A percentile compares a stretch with the other conserved stretches of the same genome.
Conservation (phyloP, 257 asterid species). For the Lantana camara region DNA sequence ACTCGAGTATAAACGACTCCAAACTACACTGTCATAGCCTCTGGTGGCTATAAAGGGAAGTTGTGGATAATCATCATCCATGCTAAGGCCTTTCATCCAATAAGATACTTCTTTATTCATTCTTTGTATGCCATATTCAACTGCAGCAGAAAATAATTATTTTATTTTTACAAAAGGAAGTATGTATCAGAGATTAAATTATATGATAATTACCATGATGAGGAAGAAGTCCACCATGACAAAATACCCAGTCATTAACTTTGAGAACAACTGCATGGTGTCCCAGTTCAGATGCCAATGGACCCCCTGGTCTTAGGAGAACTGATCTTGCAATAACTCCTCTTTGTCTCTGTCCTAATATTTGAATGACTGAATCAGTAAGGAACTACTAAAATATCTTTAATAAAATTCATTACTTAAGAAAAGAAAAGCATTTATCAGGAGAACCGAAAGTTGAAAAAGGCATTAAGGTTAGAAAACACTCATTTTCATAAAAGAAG, state of each 20-base stretch:
- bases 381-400: slow-evolving; percentile 8
- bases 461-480: too few species aligned
- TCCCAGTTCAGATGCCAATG: slow-evolving; percentile 84
- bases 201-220: slow-evolving; percentile 72
- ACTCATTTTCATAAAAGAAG: too few species aligned
- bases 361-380: slow-evolving; percentile 48
- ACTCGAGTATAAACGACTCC: slow-evolving; percentile 94
- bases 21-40: slow-evolving; percentile 96
- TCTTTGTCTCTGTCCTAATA: slow-evolving; percentile 97
- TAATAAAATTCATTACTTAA: too few species aligned
- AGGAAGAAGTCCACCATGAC: slow-evolving; percentile 98
- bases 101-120: slow-evolving; percentile 79
- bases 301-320: slow-evolving; percentile 92
- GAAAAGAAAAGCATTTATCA: too few species aligned
- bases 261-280: slow-evolving; percentile 77
- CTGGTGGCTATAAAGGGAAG: slow-evolving; percentile 83
- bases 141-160: slow-evolving; percentile 43
- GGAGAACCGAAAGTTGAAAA: too few species aligned
- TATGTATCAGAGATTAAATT: too few species aligned
- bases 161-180: too few species aligned
- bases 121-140: slow-evolving; percentile 82
- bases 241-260: slow-evolving; percentile 93
- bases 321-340: slow-evolving; percentile 90
- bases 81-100: slow-evolving; percentile 82
- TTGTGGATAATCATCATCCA: slow-evolving; percentile 45